Conservation (phyloP, 1,284 basidiomycete species). For the Xerocomus alliaceus region DNA sequence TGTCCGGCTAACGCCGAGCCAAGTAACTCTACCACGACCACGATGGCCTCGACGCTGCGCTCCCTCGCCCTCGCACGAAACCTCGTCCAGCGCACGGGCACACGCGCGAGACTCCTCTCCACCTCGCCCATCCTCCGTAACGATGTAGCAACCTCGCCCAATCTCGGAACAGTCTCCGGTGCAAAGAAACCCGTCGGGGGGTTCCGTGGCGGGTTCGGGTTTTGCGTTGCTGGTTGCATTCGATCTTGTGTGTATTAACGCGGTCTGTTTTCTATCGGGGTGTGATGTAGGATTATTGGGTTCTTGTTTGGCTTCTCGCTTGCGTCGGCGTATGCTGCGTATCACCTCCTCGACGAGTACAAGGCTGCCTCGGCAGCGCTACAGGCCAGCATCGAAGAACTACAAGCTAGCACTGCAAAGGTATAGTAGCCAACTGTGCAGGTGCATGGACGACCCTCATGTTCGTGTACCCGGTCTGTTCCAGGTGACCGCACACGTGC, state of each 20-base stretch:
- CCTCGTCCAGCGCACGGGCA: slow-evolving; percentile 29
- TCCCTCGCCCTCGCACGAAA: slow-evolving; percentile 39
- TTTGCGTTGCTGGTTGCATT: background rate
- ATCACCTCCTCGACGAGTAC: slow-evolving; percentile 89
- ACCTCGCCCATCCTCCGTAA: slow-evolving; percentile 53
- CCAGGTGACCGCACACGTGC: slow-evolving; percentile 84
- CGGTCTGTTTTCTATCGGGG: background rate
- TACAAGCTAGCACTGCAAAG: slow-evolving; percentile 85
- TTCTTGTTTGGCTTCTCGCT: slow-evolving; percentile 90
- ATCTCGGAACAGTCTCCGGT: slow-evolving; percentile 61
- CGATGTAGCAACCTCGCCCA: slow-evolving; percentile 53
- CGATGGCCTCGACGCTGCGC: slow-evolving; percentile 52
- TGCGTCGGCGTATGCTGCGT: slow-evolving; percentile 84
- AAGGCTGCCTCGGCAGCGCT: slow-evolving; percentile 84
- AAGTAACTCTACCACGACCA: slow-evolving; percentile 8
- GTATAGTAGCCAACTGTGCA: slow-evolving; percentile 39
- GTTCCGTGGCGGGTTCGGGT: slow-evolving; percentile 80
- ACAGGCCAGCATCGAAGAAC: slow-evolving; percentile 85
- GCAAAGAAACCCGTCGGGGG: slow-evolving; percentile 84
- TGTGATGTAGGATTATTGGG: slow-evolving; percentile 72
- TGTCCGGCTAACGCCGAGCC: slow-evolving; percentile 37
- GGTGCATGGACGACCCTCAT: slow-evolving; percentile 29
- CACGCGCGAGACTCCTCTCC: slow-evolving; percentile 44
- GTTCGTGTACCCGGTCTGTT: background rate
- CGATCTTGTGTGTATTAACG: slow-evolving; percentile 15